These are phyloP conservation scores for Trichoderma koningii DNA, from an alignment of 2,329 filamentous ascomycete genomes.

Conservation along the genomic window DNA sequence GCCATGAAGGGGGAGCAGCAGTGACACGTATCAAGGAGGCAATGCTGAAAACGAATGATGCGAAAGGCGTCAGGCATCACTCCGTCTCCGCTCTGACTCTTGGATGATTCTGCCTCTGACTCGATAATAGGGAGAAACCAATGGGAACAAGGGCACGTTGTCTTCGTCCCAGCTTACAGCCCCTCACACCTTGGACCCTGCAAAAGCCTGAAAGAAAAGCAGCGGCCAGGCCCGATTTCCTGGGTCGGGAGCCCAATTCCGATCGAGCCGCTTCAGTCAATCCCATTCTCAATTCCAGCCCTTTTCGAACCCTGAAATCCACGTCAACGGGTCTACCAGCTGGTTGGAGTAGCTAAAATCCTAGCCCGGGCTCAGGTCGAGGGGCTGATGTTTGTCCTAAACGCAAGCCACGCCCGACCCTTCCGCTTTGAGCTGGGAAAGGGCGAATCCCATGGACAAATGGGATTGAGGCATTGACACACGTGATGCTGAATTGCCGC, in stretches of 20 bases:
- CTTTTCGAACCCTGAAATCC: not conserved
- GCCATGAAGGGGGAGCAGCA: not conserved
- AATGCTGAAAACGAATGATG: not conserved
- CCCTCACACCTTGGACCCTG: not conserved
- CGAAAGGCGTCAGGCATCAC: not conserved
- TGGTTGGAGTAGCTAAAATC: too few relatives aligned
- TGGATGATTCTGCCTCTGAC: not conserved
- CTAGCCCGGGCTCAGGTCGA: too few relatives aligned
- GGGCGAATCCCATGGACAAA: not conserved
- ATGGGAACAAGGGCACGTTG: not conserved
- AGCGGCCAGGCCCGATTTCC: slow-evolving; percentile 13
- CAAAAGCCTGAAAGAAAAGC: not conserved
- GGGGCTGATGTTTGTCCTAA: slow-evolving; percentile 14
- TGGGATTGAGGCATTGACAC: not conserved
- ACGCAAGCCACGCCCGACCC: slow-evolving; percentile 23
- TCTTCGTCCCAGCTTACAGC: not conserved
- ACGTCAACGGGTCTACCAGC: too few relatives aligned
- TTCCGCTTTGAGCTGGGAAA: not conserved
- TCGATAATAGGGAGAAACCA: not conserved
- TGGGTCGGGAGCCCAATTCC: slow-evolving; percentile 10
- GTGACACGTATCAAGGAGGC: slow-evolving; percentile 19
- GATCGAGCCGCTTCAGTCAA: slow-evolving; percentile 14
- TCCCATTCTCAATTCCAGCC: not conserved
- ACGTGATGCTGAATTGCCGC: slow-evolving; percentile 15
- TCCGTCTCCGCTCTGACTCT: not conserved